Conservation (phyloP, 345 rosid species). For the Melastoma malabathricum region DNA sequence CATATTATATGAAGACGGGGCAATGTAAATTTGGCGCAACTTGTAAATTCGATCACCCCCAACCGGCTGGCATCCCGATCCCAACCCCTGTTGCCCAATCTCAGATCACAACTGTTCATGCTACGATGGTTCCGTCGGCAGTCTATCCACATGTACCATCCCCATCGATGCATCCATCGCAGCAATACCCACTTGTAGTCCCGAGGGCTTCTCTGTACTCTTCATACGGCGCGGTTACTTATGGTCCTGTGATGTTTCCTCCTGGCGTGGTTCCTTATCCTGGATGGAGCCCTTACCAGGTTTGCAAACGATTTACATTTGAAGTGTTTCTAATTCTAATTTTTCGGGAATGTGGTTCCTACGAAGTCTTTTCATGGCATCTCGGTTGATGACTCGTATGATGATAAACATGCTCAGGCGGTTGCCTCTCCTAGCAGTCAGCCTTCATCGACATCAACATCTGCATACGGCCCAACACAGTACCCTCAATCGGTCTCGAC, state of each 20-base stretch:
- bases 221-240: conserved; percentile 41
- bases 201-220: conserved; percentile 66
- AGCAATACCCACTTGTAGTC: conserved; percentile 59
- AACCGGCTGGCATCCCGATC: conserved; percentile 35
- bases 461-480: conserved; percentile 43
- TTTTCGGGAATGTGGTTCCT: neutral
- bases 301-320: conserved; percentile 13
- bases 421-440: conserved; percentile 46
- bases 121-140: conserved; percentile 23
- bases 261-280: conserved; percentile 58
- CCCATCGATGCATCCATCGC: conserved; percentile 46
- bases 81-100: conserved; percentile 33
- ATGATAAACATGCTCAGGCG: conserved; percentile 22
- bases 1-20: conserved; percentile 81
- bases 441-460: conserved; percentile 39
- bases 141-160: conserved; percentile 47
- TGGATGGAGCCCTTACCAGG: conserved; percentile 73
- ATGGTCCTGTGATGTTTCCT: conserved; percentile 62
- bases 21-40: conserved; percentile 82
- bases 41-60: conserved; percentile 88
- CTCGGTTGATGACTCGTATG: neutral
- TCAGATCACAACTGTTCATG: conserved; percentile 31
- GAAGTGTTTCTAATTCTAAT: conserved; percentile 5
- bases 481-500: conserved; percentile 55
- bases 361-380: neutral